phyloP scores from a whole-genome alignment of 352 stramenopile genomes.

The Phytophthora capsici region DNA sequence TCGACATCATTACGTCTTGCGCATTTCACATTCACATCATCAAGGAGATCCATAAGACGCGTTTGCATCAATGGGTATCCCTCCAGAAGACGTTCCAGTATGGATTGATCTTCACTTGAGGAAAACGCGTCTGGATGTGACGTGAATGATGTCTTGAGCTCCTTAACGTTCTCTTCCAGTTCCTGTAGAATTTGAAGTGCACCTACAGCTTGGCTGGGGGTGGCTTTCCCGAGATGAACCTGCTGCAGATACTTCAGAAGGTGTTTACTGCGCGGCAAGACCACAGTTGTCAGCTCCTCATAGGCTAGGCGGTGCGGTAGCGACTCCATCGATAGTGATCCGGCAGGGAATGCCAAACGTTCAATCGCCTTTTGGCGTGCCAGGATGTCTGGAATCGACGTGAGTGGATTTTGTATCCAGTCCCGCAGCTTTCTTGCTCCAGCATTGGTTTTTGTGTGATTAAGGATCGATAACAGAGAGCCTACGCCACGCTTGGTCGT shows the following conservation, averaged over 20 bases:
- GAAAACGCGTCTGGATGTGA: neutral
- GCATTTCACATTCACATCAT: conserved; percentile 27
- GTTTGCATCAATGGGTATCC: conserved; percentile 28
- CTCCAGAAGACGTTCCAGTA: conserved; percentile 17
- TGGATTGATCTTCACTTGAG: neutral
- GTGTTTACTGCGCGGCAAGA: conserved; percentile 32
- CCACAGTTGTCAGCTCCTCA: conserved; percentile 39
- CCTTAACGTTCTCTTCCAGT: conserved; percentile 18
- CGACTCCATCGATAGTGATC: conserved; percentile 10
- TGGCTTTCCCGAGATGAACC: conserved; percentile 36
- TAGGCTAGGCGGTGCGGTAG: conserved; percentile 35
- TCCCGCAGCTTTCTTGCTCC: conserved; percentile 35
- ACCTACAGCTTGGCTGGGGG: conserved; percentile 18
- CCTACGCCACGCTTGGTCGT: conserved; percentile 31
- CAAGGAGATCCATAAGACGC: conserved; percentile 13
- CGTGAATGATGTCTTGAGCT: conserved; percentile 13
- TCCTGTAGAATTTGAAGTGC: conserved; percentile 33
- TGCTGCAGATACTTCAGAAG: conserved; percentile 34
- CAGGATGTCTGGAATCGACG: conserved; percentile 23
- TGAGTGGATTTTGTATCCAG: conserved; percentile 39
- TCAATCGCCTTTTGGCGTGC: conserved; percentile 36
- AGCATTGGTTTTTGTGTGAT: conserved; percentile 42
- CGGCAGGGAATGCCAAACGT: conserved; percentile 25
- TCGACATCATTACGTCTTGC: conserved; percentile 37
- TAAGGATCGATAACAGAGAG: conserved; percentile 46